Evolutionary conservation across 768 basidiomycete genomes (phyloP).

Genomic region (Leccinellum albellum): DNA sequence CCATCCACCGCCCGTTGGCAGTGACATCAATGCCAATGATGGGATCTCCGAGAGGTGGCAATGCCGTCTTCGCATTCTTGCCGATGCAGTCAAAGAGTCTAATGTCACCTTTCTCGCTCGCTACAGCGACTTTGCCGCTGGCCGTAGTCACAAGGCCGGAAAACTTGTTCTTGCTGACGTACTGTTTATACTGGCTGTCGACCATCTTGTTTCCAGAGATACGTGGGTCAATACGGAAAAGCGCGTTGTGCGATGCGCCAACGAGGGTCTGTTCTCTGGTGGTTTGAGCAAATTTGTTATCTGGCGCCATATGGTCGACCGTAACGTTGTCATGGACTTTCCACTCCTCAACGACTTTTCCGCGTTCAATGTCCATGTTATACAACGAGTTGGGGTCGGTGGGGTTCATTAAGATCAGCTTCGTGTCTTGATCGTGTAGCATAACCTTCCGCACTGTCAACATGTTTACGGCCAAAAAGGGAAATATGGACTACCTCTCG

Average conservation of each 20-base stretch:
- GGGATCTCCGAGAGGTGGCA: constrained; percentile 92
- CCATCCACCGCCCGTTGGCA: constrained; percentile 89
- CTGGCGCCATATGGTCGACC: constrained; percentile 87
- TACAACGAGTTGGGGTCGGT: constrained; percentile 76
- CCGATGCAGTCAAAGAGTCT: constrained; percentile 93
- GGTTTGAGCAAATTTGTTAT: constrained; percentile 92
- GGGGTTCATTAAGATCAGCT: constrained; percentile 92
- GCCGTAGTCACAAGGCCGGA: constrained; percentile 89
- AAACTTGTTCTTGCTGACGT: constrained; percentile 92
- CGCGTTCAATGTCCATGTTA: constrained; percentile 89
- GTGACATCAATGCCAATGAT: constrained; percentile 94
- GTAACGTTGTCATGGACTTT: constrained; percentile 88
- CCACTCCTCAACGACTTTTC: constrained; percentile 98
- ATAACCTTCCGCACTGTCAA: constrained; percentile 60
- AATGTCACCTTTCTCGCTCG: constrained; percentile 95
- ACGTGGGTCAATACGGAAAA: constrained; percentile 98
- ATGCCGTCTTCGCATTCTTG: constrained; percentile 97
- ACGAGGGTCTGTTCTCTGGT: constrained; percentile 91
- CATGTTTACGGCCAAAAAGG: not conserved
- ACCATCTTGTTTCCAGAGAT: constrained; percentile 90
- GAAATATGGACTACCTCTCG: constrained; percentile 57
- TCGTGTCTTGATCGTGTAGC: constrained; percentile 94
- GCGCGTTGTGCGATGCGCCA: constrained; percentile 88
- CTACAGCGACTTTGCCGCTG: constrained; percentile 83
- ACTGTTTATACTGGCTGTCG: constrained; percentile 93